Base-by-base conservation (phyloP, 176 grass and related monocot genomes). In the Cymbopogon citratus region DNA sequence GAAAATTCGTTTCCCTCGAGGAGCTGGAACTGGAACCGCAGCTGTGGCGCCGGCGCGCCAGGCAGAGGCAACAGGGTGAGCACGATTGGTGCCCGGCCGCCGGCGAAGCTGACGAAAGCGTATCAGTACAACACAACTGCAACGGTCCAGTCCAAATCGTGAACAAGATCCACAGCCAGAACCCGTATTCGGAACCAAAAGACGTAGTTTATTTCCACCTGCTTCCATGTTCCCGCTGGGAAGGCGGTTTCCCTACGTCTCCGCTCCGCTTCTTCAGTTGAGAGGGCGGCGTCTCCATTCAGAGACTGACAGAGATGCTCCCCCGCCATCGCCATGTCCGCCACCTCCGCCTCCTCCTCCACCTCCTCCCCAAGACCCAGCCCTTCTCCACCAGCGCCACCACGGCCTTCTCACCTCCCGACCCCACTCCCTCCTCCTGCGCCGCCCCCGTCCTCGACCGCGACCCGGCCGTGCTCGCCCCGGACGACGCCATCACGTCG, bases 401-500 rank as follows among this genome's bases (percentile, higher is more conserved):
- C 54, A 44, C 69, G 12, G 12, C 73, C 19, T 3, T 13, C 33
- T 3, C 75, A 39, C 71, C 19, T 15, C 13, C 76, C 1, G 5
- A 41, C 31, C 3, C 87, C 51, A 49, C 69, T 8, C 10, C 64
- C 44, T 78, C 27, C 69, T 23, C 57, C 66, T 14, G 73, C 63
- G 65, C 43, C 43, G 0, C 29, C 6, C 73, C 80, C 21, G 81
- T 39, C 59, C 63, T 21, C 9, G 66, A 39, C 57, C 67, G 19
- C 9, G 76, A 74, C 27, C 77, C 78, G 7, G 3, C 85, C 34
- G 1, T 49, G 16, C 79, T 94, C 33, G 31, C 87, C 7, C 81
- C 80, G 1, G 92, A 95, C 65, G 90, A 98, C 18, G 92, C 90
- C 61, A 79, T 91, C 66, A 78, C 87, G 21, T 24, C 63, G 21